Base-by-base conservation (phyloP, 352 stramenopile species). In the Saprolegnia parasitica region DNA sequence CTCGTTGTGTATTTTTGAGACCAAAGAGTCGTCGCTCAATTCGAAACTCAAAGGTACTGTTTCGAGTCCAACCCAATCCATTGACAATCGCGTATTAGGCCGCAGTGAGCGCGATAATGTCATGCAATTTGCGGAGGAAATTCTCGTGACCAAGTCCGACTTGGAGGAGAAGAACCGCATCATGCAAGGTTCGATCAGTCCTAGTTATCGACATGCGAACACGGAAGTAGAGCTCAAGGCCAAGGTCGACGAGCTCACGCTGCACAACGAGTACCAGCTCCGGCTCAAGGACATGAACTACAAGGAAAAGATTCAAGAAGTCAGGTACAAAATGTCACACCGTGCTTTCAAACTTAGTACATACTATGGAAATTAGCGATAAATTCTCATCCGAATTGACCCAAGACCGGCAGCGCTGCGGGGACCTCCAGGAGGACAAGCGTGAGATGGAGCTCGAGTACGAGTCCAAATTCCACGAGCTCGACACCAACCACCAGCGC, bases 221-320 rank as follows among this genome's bases (percentile, higher is more conserved):
- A 78, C 18, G 75, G 81, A 67, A 76, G 61, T 87, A 65, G 92
- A 98, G 71, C 77, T 98, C n/a, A 96, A 96, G 73, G 95, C 84
- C 72, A 98, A 98, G 78, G 89, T 98, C 16, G 93, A 98, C 65
- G 91, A 98, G 66, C 80, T 98, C 13, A 94, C 88, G 74, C 79
- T 97, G 18, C 88, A 98, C 71, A 98, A 98, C 72, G 94, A 98
- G 62, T 98, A 98, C 74, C 90, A 98, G 65, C 73, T 98, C 24
- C 83, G 93, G 13, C 78, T 98, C 18, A 97, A 98, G 66, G 92
- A 98, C 71, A 97, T 98, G 91, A 97, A 93, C 64, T 97, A 97
- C 78, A 90, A 87, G 57, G 93, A 98, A 67, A 95, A 97, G 61
- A 80, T 98, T 32, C 98, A 98, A 72, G 94, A 98, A 67, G 72